phyloP scores from a whole-genome alignment of 1,139 yeast genomes.

The Candida neerlandica region DNA sequence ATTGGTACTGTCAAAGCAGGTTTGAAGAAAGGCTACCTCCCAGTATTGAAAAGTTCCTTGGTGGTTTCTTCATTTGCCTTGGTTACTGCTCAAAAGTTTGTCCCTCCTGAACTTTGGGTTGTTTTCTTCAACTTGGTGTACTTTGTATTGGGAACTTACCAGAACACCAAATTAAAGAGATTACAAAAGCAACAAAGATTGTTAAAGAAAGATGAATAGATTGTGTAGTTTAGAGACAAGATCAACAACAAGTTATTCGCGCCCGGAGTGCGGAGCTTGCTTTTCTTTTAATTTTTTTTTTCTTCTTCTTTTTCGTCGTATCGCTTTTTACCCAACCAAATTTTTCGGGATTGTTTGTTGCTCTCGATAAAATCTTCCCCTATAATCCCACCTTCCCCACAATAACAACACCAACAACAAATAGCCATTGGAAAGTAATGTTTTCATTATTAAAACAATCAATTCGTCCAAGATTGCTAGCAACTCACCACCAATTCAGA shows the following conservation, averaged over 20 bases:
- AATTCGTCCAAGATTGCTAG: slow-evolving; percentile 5
- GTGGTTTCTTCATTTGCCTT: slow-evolving; percentile 64
- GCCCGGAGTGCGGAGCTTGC: not conserved
- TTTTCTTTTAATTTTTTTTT: not conserved
- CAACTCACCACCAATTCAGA: slow-evolving; percentile 22
- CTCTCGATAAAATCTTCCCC: not conserved
- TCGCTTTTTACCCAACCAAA: not conserved
- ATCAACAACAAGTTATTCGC: not conserved
- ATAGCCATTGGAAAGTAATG: slow-evolving; percentile 4
- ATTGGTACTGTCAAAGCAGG: slow-evolving; percentile 31
- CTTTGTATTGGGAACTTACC: slow-evolving; percentile 75
- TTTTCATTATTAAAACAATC: slow-evolving; percentile 10
- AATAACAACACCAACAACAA: no score
- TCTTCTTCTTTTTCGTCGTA: not conserved
- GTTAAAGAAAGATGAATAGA: slow-evolving; percentile 7
- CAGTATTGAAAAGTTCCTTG: slow-evolving; percentile 67
- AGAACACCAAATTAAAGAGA: slow-evolving; percentile 66
- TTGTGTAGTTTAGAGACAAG: no score
- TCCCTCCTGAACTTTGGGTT: slow-evolving; percentile 81
- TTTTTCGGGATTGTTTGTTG: not conserved
- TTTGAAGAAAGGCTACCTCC: slow-evolving; percentile 52
- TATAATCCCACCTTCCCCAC: not conserved
- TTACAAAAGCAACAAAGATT: slow-evolving; percentile 25
- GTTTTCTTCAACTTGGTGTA: slow-evolving; percentile 77
- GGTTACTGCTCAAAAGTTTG: slow-evolving; percentile 71